Evolutionary conservation across 1,284 basidiomycete genomes (phyloP).

Genomic region (Tilletia caries): DNA sequence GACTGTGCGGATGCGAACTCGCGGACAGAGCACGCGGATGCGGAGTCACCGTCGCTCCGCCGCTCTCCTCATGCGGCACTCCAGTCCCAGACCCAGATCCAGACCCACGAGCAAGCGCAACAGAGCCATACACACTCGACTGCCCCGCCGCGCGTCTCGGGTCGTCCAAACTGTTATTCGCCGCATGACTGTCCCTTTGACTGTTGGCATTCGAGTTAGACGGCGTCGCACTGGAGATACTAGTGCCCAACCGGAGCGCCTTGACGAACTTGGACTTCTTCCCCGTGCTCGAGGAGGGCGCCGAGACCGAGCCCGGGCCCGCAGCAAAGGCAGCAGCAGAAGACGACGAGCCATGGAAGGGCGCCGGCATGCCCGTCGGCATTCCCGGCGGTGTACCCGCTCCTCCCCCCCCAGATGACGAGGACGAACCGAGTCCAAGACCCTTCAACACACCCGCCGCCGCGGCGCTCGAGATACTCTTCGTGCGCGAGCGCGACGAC

Average conservation of each 20-base stretch:
- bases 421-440: constrained; percentile 30
- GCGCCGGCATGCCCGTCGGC: no score
- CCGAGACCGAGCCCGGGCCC: background rate
- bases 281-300: background rate
- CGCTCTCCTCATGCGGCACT: background rate
- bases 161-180: background rate
- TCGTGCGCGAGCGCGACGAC: constrained; percentile 28
- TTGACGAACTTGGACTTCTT: constrained; percentile 43
- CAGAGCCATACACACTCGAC: background rate
- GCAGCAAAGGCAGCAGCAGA: background rate
- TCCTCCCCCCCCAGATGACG: background rate
- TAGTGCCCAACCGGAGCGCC: constrained; percentile 29
- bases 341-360: background rate
- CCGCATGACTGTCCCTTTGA: background rate
- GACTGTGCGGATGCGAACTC: background rate
- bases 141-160: background rate
- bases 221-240: background rate
- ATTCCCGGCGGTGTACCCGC: no score
- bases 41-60: no score
- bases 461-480: constrained; percentile 38
- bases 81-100: background rate
- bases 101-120: background rate
- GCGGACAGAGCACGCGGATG: no score
- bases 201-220: background rate
- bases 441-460: constrained; percentile 44